Conservation (phyloP, 1,139 yeast genomes). For the Arxiozyma telluris region DNA sequence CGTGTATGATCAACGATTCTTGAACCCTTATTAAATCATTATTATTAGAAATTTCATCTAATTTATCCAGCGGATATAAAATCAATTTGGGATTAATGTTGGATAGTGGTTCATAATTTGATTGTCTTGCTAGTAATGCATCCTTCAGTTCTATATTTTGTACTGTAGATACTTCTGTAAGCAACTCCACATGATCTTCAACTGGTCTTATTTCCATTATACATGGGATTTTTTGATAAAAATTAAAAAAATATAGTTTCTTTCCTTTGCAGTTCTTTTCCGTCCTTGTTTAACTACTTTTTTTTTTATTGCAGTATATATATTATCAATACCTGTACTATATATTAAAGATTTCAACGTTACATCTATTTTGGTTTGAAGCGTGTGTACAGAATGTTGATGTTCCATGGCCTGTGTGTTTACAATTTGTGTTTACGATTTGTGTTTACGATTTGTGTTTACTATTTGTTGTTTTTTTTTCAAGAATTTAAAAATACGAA, state of each 20-base stretch:
- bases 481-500: too few relatives aligned
- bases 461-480: too few relatives aligned
- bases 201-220: slow-evolving; percentile 17
- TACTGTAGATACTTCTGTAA: slow-evolving; percentile 6
- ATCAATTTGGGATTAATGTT: slow-evolving; percentile 29
- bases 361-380: too few relatives aligned
- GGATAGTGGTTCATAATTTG: slow-evolving; percentile 31
- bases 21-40: slow-evolving; percentile 42
- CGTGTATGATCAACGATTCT: slow-evolving; percentile 65
- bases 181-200: slow-evolving; percentile 17
- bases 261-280: background rate
- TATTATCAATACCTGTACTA: too few relatives aligned
- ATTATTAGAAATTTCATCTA: slow-evolving; percentile 8
- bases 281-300: background rate
- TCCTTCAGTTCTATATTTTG: background rate
- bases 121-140: slow-evolving; percentile 17
- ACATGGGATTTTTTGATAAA: background rate
- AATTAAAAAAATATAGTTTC: background rate
- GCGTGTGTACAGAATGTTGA: too few relatives aligned
- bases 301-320: too few relatives aligned
- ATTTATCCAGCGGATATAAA: slow-evolving; percentile 35
- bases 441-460: too few relatives aligned
- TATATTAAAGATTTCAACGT: too few relatives aligned
- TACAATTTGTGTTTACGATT: too few relatives aligned
- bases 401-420: too few relatives aligned